Percentiles rank a stretch among this genome's conserved stretches.
These are phyloP conservation scores for Kurtzmaniella fragi DNA, from an alignment of 805 yeast genomes.

Conservation along the genomic window DNA sequence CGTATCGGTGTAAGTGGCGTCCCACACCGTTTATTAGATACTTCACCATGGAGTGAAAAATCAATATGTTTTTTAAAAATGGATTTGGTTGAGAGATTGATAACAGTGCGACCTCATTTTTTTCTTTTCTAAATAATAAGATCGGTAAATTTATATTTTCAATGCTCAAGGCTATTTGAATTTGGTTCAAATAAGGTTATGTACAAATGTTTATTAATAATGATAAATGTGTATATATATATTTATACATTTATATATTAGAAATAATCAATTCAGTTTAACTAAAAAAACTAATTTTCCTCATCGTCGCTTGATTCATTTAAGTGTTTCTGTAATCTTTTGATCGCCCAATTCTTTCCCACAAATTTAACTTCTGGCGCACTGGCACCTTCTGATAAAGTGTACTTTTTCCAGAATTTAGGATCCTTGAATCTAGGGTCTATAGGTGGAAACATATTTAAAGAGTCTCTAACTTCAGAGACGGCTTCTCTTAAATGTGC, in stretches of 20 bases:
- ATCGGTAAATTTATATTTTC: background rate
- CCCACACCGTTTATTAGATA: too few species aligned
- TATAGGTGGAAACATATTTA: constrained; percentile 49
- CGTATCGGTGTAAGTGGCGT: too few species aligned
- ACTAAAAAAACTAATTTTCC: background rate
- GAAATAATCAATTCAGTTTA: background rate
- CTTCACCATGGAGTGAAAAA: too few species aligned
- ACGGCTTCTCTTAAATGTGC: constrained; percentile 62
- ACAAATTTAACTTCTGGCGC: constrained; percentile 67
- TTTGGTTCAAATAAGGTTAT: too few species aligned
- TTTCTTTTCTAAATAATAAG: background rate
- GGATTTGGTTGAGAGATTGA: too few species aligned
- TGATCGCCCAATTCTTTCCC: constrained; percentile 81
- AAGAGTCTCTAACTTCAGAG: constrained; percentile 37
- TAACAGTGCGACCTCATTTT: background rate
- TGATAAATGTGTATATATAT: background rate
- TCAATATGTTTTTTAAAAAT: too few species aligned
- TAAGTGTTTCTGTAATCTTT: constrained; percentile 55
- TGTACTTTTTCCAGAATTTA: constrained; percentile 69
- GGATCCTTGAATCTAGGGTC: constrained; percentile 67
- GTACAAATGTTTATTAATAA: too few species aligned
- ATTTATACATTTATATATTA: background rate
- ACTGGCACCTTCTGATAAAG: constrained; percentile 57
- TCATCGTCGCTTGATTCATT: constrained; percentile 21
- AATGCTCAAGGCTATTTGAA: too few species aligned